Base-by-base conservation (phyloP, 306 rosid species). In the Glycine latifolia region DNA sequence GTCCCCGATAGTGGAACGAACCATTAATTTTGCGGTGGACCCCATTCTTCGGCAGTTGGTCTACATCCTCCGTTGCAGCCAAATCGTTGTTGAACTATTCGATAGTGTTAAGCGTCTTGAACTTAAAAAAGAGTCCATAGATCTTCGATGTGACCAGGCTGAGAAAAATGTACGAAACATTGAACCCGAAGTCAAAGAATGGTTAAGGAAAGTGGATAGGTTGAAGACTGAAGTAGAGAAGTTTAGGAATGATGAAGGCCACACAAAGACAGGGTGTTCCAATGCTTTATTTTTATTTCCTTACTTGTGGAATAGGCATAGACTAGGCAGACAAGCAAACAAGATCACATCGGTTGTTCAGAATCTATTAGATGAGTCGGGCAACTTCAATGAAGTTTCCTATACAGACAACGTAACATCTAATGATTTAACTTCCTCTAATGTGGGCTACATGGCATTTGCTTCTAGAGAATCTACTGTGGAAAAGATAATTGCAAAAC, bases 261-360 rank as follows among this genome's bases (percentile, higher is more conserved):
- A 61, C 41, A 55, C 0, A 3, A 26, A 70, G 50, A 62, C 75
- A 1, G 3, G 55, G 3, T 43, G 13, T 8, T 61, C 31, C 54
- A 37, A 49, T 44, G 13, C 58, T 43, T 5, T 66, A 43, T 10
- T 20, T 20, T 20, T 20, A 20, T 20, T 59, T 59, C 44, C n/a
- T 68, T 60, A 48, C 33, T 26, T 71, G 39, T 4, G 4, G 39
- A 0, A 35, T 8, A 50, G 86, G 20, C 61, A 83, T 52, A 41
- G 9, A 59, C 20, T 77, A 16, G 72, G 82, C 8, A 53, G 65
- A 55, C 35, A 63, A 44, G 86, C 86, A 3, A 52, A 7, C 7
- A 62, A 61, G 49, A 59, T 70, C 63, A 15, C 43, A 10, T 12
- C 0, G 26, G 16, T 26, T 35, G 31, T 10, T 11, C 4, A 33